These are phyloP conservation scores for Schwanniomyces etchellsii DNA, from an alignment of 1,139 yeast genomes.

Conservation along the genomic window DNA sequence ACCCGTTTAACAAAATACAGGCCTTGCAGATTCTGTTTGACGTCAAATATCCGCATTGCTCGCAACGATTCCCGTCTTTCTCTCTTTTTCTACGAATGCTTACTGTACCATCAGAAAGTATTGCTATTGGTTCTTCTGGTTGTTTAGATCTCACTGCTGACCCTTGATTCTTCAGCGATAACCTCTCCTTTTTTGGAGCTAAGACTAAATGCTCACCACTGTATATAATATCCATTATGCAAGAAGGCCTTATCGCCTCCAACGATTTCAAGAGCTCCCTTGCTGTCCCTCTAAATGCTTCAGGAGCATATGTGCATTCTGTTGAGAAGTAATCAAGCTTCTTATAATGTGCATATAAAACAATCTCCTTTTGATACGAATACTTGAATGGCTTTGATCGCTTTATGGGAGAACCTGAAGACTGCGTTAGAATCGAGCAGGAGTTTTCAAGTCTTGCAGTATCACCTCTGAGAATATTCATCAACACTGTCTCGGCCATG, in stretches of 20 bases:
- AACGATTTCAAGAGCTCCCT: constrained; percentile 84
- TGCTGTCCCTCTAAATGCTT: constrained; percentile 97
- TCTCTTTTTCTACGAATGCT: constrained; percentile 28
- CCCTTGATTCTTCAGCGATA: constrained; percentile 21
- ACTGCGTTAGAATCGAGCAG: constrained; percentile 80
- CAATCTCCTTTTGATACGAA: constrained; percentile 95
- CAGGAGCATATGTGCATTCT: constrained; percentile 97
- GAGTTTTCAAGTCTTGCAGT: constrained; percentile 87
- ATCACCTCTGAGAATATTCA: constrained; percentile 95
- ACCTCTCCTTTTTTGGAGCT: constrained; percentile 45
- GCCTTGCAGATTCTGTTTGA: constrained; percentile 91
- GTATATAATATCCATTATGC: constrained; percentile 89
- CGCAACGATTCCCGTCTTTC: constrained; percentile 70
- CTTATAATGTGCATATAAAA: constrained; percentile 93
- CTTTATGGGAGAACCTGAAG: constrained; percentile 74
- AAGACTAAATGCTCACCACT: constrained; percentile 86
- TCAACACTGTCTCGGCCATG: constrained; percentile 95
- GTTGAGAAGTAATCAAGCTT: constrained; percentile 94
- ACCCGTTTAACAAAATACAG: constrained; percentile 79
- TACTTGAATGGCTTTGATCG: constrained; percentile 95
- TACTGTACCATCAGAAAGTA: constrained; percentile 58
- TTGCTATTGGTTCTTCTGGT: constrained; percentile 36
- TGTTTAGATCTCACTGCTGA: constrained; percentile 16
- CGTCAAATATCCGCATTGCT: constrained; percentile 86
- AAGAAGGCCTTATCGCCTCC: constrained; percentile 86